Conservation (phyloP, 768 basidiomycete species). For the Aureoboletus auriporus region DNA sequence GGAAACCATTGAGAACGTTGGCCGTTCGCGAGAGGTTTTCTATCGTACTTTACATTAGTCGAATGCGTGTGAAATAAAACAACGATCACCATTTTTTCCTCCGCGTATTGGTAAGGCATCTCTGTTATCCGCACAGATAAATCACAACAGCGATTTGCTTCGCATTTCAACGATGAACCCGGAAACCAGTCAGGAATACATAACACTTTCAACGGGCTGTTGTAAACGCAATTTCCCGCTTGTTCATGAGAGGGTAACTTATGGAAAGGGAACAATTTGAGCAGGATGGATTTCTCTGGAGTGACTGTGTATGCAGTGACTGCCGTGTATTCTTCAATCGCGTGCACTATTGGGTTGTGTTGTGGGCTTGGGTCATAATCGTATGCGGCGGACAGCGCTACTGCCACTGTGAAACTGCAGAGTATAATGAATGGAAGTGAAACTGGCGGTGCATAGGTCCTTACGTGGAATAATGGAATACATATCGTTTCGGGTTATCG, state of each 20-base stretch:
- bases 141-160: neutral
- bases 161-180: conserved; percentile 1
- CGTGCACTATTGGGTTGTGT: conserved; percentile 4
- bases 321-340: neutral
- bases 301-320: neutral
- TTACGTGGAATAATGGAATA: neutral
- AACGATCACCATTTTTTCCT: conserved; percentile 1
- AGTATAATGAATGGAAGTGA: neutral
- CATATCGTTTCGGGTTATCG: neutral
- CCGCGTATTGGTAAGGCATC: conserved; percentile 5
- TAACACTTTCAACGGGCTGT: conserved; percentile 14
- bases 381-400: conserved; percentile 1
- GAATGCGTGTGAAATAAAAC: neutral
- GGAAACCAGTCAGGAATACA: conserved; percentile 22
- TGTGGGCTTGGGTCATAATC: conserved; percentile 4
- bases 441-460: neutral
- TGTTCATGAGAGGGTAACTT: neutral
- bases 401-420: conserved; percentile 1
- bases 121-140: neutral
- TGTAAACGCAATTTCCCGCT: neutral
- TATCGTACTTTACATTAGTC: neutral
- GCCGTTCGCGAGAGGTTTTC: too few relatives aligned
- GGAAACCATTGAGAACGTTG: too few relatives aligned
- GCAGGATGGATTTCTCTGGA: conserved; percentile 1
- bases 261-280: conserved; percentile 6